phyloP scores from a whole-genome alignment of 495 filamentous ascomycete species.

The Hyaloscypha variabilis region DNA sequence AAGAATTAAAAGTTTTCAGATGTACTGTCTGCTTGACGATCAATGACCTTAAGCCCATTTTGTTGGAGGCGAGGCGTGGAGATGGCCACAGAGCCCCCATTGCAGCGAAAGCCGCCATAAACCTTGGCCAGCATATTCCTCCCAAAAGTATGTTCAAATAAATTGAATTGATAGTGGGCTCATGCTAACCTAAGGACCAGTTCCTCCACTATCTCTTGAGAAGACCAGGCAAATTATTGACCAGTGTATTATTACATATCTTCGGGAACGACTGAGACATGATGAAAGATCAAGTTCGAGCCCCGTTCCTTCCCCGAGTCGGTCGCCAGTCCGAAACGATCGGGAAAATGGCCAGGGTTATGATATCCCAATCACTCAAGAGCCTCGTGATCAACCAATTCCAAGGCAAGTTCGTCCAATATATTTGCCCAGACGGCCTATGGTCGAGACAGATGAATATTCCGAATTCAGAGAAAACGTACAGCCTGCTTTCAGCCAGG shows the following conservation, averaged over 20 bases:
- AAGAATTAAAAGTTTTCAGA: slow-evolving; percentile 70
- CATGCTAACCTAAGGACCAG: slow-evolving; percentile 7
- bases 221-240: slow-evolving; percentile 54
- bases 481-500: background rate
- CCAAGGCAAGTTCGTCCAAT: slow-evolving; percentile 6
- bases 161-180: background rate
- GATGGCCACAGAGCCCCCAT: slow-evolving; percentile 26
- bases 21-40: slow-evolving; percentile 87
- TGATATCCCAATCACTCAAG: background rate
- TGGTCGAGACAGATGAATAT: background rate
- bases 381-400: background rate
- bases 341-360: background rate
- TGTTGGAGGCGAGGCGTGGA: slow-evolving; percentile 25
- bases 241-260: slow-evolving; percentile 53
- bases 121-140: slow-evolving; percentile 5
- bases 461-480: background rate
- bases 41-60: slow-evolving; percentile 70
- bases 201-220: slow-evolving; percentile 44
- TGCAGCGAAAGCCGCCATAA: slow-evolving; percentile 9
- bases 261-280: slow-evolving; percentile 37
- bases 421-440: slow-evolving; percentile 5
- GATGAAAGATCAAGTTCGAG: slow-evolving; percentile 13
- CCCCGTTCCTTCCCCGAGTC: slow-evolving; percentile 5
- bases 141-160: slow-evolving; percentile 12
- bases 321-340: slow-evolving; percentile 3